Base-by-base conservation (phyloP, 2,329 filamentous ascomycete genomes). In the Colletotrichum horii region DNA sequence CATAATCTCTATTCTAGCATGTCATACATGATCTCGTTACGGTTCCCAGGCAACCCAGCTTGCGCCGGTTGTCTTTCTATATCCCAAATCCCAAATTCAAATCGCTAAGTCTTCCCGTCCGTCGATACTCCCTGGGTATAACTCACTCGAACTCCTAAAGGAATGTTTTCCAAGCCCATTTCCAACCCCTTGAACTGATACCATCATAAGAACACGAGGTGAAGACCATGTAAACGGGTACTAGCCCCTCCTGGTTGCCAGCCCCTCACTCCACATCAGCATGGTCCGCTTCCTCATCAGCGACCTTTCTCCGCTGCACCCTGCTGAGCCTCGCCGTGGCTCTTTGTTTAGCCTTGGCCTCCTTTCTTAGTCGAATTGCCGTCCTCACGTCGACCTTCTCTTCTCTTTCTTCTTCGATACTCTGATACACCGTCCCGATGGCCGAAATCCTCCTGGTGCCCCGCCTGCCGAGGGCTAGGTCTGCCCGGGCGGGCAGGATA, bases 361-460 rank as follows among this genome's bases (percentile, higher is more conserved):
- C 79, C 75, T 84, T 84, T 9, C 83, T 78, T 65, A 84, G 66
- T 32, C 79, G 78, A 8, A 83, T 76, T 1, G 82, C 83, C 9
- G 80, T 76, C 19, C 80, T 77, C 8, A 83, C 76, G 34, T 83
- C 81, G 22, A 79, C 65, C 48, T 78, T 79, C 8, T 74, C 78
- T 24, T 72, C 68, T 28, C 73, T 71, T 66, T 82, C 77, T 19
- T 77, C 72, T 28, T 71, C 73, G 22, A 72, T 75, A 16, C 73
- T 72, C 30, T 77, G 76, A 9, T 76, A 73, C 12, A 71, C 36
- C 7, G 73, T 76, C 0, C 77, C 77, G 26, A 78, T 74, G 5
- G 77, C 77, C 3, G 77, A 78, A 6, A 77, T 74, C 19, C 77
- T 61, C 30, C 70, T 48, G 11, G 70, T 77, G 14, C 76, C 76